These are phyloP conservation scores for Rhytidiadelphus loreus DNA, from an alignment of 225 moss, liverwort and hornwort genomes.

Conservation along the genomic window DNA sequence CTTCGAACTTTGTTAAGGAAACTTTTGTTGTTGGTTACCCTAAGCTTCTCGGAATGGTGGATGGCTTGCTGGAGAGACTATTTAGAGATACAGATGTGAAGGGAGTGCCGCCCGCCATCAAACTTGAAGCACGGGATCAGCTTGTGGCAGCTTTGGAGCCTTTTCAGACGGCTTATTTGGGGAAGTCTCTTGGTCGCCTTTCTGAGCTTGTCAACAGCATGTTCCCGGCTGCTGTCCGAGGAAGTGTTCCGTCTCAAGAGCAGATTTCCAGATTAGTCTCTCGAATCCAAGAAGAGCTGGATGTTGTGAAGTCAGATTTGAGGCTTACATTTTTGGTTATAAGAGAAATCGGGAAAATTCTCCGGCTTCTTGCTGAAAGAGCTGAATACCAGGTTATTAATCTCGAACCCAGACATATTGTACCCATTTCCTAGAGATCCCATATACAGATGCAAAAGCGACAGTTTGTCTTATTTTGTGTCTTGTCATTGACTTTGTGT, in stretches of 20 bases:
- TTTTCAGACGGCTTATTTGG: conserved; percentile 90
- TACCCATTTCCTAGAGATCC: background rate
- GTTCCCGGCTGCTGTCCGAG: conserved; percentile 77
- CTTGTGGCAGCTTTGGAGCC: conserved; percentile 85
- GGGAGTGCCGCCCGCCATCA: conserved; percentile 82
- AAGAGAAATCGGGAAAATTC: conserved; percentile 79
- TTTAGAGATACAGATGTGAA: conserved; percentile 81
- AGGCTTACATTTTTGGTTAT: conserved; percentile 74
- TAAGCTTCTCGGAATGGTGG: conserved; percentile 81
- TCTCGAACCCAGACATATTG: background rate
- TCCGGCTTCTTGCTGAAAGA: conserved; percentile 81
- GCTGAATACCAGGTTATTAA: conserved; percentile 62
- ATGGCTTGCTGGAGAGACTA: conserved; percentile 71
- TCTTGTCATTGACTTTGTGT: background rate
- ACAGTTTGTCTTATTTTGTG: background rate
- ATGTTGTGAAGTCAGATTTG: conserved; percentile 67
- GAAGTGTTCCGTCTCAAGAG: conserved; percentile 91
- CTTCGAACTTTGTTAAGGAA: conserved; percentile 93
- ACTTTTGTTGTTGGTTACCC: conserved; percentile 92
- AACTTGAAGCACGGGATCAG: conserved; percentile 71
- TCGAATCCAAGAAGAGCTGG: conserved; percentile 89
- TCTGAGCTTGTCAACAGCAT: conserved; percentile 86
- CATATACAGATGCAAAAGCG: background rate
- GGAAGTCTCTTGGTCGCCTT: conserved; percentile 63
- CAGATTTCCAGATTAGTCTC: conserved; percentile 72